Evolutionary conservation across 805 yeast species (phyloP).

Genomic region (Nakazawaea wickerhamii): DNA sequence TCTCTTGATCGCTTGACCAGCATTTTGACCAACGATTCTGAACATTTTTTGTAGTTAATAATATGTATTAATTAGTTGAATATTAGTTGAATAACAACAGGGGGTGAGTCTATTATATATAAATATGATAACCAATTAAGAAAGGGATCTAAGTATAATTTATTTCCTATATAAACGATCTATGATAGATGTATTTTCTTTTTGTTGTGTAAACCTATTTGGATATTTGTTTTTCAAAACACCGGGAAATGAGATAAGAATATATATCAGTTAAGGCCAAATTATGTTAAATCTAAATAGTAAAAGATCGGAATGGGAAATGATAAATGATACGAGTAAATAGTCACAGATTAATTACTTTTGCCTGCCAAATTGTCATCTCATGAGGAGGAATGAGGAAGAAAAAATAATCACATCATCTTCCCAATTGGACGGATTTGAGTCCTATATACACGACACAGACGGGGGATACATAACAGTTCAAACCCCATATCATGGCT

Average conservation of each 20-base stretch:
- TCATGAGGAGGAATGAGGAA: background rate
- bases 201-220: background rate
- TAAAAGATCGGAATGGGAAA: too few relatives aligned
- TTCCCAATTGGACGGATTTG: background rate
- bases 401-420: constrained; percentile 12
- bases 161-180: background rate
- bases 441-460: background rate
- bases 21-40: constrained; percentile 12
- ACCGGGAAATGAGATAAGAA: background rate
- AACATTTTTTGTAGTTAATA: constrained; percentile 5
- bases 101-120: background rate
- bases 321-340: background rate
- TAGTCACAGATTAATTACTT: too few relatives aligned
- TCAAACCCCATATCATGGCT: too few relatives aligned
- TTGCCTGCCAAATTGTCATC: background rate
- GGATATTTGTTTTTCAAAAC: too few relatives aligned
- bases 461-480: too few relatives aligned
- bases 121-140: too few relatives aligned
- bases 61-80: background rate
- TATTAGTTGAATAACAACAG: background rate
- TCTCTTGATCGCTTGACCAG: constrained; percentile 13
- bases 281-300: too few relatives aligned
- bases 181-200: too few relatives aligned
- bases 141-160: too few relatives aligned
- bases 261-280: too few relatives aligned